A percentile compares a stretch with the other conserved stretches of the same genome.
Conservation (phyloP, 2,329 filamentous ascomycete genomes). For the Nectriaceae sp. region DNA sequence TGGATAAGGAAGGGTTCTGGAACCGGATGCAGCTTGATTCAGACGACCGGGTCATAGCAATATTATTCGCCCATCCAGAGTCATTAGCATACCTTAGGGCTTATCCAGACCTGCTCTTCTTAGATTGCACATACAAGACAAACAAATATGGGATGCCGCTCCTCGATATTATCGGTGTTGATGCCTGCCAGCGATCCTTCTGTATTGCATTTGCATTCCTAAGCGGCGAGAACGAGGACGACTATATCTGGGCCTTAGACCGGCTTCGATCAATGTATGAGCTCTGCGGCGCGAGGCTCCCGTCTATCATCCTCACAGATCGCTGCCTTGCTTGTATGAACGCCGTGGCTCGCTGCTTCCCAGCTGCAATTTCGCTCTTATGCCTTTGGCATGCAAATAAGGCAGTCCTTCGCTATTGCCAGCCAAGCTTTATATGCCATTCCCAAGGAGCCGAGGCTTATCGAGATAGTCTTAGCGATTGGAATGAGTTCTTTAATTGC, state of each 20-base stretch:
- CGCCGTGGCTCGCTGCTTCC: slow-evolving; percentile 9
- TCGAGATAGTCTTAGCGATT: background rate
- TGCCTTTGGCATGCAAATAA: too few relatives aligned
- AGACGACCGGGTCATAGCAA: slow-evolving; percentile 14
- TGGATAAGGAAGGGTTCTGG: too few relatives aligned
- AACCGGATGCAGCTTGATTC: too few relatives aligned
- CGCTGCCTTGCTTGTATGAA: slow-evolving; percentile 8
- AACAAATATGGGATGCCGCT: too few relatives aligned
- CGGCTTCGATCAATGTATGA: slow-evolving; percentile 6
- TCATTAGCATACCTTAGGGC: slow-evolving; percentile 16
- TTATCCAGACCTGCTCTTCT: slow-evolving; percentile 17
- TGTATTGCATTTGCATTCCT: slow-evolving; percentile 11
- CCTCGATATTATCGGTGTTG: too few relatives aligned
- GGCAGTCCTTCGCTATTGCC: background rate
- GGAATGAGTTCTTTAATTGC: background rate
- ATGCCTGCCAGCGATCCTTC: background rate
- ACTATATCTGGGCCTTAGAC: slow-evolving; percentile 18
- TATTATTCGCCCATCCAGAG: too few relatives aligned
- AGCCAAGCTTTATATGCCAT: background rate
- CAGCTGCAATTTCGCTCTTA: slow-evolving; percentile 13
- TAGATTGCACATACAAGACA: too few relatives aligned
- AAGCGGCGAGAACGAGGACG: slow-evolving; percentile 9
- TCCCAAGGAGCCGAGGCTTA: background rate
- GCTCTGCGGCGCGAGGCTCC: background rate
- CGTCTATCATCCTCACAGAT: too few relatives aligned